Percentiles rank a stretch among this genome's conserved stretches.
These are phyloP conservation scores for Trichoderma sp. DNA, from an alignment of 2,329 filamentous ascomycete species.

Conservation along the genomic window DNA sequence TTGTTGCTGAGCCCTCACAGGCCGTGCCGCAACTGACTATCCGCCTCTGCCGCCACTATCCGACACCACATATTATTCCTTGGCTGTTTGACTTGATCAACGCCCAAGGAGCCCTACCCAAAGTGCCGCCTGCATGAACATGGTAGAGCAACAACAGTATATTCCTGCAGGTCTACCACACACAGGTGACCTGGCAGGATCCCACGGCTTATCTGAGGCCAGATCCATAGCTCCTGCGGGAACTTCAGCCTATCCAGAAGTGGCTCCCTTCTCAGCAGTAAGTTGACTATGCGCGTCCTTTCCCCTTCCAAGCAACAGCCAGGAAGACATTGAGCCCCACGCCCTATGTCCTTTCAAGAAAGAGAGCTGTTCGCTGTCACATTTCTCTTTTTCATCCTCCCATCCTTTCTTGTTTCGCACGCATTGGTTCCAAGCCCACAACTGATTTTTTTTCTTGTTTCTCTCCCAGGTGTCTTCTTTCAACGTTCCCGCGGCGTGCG, in stretches of 20 bases:
- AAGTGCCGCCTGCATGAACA: slow-evolving; percentile 34
- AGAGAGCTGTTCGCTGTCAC: too few relatives aligned
- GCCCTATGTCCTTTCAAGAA: neutral
- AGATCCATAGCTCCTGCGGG: slow-evolving; percentile 32
- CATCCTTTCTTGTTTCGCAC: neutral
- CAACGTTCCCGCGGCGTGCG: slow-evolving; percentile 43
- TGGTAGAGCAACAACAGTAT: slow-evolving; percentile 44
- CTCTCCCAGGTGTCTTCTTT: slow-evolving; percentile 38
- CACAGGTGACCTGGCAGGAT: slow-evolving; percentile 38
- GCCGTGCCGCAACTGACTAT: neutral
- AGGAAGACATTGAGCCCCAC: neutral
- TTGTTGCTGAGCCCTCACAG: too few relatives aligned
- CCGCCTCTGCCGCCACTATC: neutral
- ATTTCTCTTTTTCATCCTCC: neutral
- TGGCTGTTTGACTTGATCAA: neutral
- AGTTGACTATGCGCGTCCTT: slow-evolving; percentile 31
- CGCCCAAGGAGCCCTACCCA: slow-evolving; percentile 25
- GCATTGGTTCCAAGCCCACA: slow-evolving; percentile 9
- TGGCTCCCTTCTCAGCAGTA: slow-evolving; percentile 41
- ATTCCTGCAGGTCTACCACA: slow-evolving; percentile 41
- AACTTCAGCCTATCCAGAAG: slow-evolving; percentile 37
- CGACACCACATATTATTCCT: neutral
- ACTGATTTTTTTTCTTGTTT: neutral
- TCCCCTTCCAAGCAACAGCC: neutral
- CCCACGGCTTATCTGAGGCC: slow-evolving; percentile 36